Conservation (phyloP, 345 rosid species). For the Anacardium occidentale region DNA sequence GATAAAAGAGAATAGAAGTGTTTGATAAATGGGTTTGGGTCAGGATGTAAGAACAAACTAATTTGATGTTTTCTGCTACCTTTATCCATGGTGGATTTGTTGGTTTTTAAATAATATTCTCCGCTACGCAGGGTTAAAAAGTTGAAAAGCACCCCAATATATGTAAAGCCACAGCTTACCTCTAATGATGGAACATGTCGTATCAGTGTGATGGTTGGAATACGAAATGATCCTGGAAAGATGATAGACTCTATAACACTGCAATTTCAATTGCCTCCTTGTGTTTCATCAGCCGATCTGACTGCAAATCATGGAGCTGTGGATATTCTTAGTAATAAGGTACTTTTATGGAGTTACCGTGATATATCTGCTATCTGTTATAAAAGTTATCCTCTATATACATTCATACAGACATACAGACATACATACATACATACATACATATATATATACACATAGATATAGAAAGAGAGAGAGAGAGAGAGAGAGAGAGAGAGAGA, state of each 20-base stretch:
- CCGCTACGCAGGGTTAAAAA: constrained; percentile 62
- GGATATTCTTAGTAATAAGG: constrained; percentile 77
- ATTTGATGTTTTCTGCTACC: neutral
- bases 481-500: too few relatives aligned
- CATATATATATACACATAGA: too few relatives aligned
- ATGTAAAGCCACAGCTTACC: constrained; percentile 87
- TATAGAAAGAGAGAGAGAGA: too few relatives aligned
- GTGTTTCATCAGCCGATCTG: constrained; percentile 74
- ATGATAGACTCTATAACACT: constrained; percentile 68
- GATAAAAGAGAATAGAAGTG: neutral
- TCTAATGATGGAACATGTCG: constrained; percentile 75
- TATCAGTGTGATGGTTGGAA: constrained; percentile 71
- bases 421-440: too few relatives aligned
- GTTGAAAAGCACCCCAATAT: constrained; percentile 77
- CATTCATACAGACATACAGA: too few relatives aligned
- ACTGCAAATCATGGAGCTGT: constrained; percentile 88
- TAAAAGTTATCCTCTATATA: neutral
- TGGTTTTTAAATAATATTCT: neutral
- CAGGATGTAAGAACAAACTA: neutral
- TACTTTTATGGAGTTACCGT: constrained; percentile 18
- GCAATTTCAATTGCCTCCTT: constrained; percentile 77
- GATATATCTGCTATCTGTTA: neutral
- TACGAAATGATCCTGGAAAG: constrained; percentile 83
- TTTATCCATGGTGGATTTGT: constrained; percentile 1
- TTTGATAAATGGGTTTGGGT: neutral